Conservation (phyloP, 164 flowering plant species). For the Sedum album region DNA sequence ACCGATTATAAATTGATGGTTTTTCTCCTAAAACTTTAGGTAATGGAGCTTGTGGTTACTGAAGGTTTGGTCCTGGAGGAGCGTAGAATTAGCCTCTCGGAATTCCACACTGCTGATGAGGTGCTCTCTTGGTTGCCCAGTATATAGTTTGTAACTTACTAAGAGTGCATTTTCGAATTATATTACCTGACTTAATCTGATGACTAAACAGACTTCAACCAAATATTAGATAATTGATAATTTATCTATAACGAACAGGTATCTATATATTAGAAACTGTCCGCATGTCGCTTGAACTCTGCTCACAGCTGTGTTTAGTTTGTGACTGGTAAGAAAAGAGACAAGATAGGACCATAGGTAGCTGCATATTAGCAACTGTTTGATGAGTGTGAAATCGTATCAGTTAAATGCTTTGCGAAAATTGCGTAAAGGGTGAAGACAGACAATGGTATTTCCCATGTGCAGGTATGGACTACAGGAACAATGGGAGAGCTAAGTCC, state of each 20-base stretch:
- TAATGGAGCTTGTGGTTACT: conserved; percentile 83
- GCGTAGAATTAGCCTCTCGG: conserved; percentile 83
- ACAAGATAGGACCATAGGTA: too few relatives aligned
- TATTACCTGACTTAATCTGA: too few relatives aligned
- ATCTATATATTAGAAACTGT: too few relatives aligned
- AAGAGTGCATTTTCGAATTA: not conserved
- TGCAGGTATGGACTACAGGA: conserved; percentile 86
- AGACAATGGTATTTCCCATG: not conserved
- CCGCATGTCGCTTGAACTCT: too few relatives aligned
- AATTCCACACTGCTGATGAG: conserved; percentile 98
- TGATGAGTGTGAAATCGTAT: too few relatives aligned
- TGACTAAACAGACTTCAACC: too few relatives aligned
- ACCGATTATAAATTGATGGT: not conserved
- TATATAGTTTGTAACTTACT: not conserved
- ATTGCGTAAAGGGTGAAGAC: not conserved
- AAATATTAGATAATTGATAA: too few relatives aligned
- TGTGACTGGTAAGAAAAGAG: too few relatives aligned
- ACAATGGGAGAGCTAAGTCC: conserved; percentile 99
- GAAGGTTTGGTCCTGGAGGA: conserved; percentile 67
- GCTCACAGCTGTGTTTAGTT: too few relatives aligned
- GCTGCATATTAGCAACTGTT: too few relatives aligned
- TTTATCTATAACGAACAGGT: too few relatives aligned
- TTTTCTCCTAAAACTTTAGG: conserved; percentile 21
- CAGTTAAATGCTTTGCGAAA: too few relatives aligned
- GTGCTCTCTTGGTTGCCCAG: not conserved